Conservation (phyloP, 225 moss, liverwort and hornwort genomes). For the Polytrichum formosum region DNA sequence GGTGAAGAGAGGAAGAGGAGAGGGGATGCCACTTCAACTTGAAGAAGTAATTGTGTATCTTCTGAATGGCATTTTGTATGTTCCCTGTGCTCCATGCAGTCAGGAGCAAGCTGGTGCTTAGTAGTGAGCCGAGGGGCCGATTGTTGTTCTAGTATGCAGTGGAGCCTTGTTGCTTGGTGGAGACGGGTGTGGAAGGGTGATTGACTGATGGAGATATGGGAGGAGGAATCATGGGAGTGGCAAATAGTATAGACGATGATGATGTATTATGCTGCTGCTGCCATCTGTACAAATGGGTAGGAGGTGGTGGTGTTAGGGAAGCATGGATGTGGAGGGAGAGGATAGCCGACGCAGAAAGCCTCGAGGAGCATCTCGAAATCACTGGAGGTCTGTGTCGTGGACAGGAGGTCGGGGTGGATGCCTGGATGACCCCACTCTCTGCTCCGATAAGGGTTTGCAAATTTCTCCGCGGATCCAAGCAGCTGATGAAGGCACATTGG, state of each 20-base stretch:
- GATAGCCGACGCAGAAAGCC: conserved; percentile 19
- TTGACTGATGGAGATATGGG: conserved; percentile 18
- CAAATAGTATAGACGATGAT: conserved; percentile 2
- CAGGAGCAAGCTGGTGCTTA: too few species aligned
- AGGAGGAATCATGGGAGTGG: conserved; percentile 16
- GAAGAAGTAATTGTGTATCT: not conserved
- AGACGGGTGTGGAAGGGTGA: not conserved
- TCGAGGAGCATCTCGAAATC: conserved; percentile 20
- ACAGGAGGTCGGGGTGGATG: conserved; percentile 21
- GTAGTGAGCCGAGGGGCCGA: too few species aligned
- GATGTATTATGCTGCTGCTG: too few species aligned
- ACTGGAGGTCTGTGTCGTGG: conserved; percentile 59
- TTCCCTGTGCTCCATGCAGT: too few species aligned
- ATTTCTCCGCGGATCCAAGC: not conserved
- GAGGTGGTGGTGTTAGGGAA: conserved; percentile 40
- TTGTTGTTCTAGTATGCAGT: not conserved
- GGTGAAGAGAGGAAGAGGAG: too few species aligned
- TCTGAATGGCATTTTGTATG: not conserved
- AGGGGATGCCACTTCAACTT: too few species aligned
- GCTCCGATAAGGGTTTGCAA: not conserved
- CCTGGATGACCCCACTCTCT: conserved; percentile 20
- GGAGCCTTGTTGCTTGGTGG: not conserved
- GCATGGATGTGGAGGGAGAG: conserved; percentile 65
- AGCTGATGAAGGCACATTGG: not conserved
- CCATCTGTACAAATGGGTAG: conserved; percentile 26